Evolutionary conservation across 768 basidiomycete species (phyloP).

Genomic region (Termitomyces sp.): DNA sequence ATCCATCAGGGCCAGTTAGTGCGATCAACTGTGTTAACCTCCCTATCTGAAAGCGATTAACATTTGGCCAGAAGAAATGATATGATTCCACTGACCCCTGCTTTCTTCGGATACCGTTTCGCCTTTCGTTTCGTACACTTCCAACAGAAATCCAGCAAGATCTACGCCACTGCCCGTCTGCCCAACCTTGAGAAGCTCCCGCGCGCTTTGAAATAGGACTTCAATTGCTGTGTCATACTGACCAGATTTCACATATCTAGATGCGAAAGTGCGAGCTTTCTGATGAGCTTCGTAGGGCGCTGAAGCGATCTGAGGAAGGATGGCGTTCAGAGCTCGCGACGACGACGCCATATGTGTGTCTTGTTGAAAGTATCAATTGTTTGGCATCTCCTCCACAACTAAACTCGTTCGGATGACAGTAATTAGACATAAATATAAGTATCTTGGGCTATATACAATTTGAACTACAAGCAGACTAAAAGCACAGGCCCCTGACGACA

Average conservation of each 20-base stretch:
- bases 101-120: conserved; percentile 72
- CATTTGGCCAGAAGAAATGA: background rate
- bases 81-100: conserved; percentile 50
- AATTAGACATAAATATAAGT: background rate
- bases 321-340: conserved; percentile 66
- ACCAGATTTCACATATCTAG: conserved; percentile 74
- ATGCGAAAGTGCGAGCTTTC: conserved; percentile 92
- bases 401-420: background rate
- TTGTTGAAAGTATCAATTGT: conserved; percentile 3
- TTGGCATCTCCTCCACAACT: conserved; percentile 6
- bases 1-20: conserved; percentile 66
- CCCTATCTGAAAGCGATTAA: conserved; percentile 40
- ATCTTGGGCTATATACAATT: no score
- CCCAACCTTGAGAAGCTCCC: conserved; percentile 82
- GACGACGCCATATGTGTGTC: conserved; percentile 23
- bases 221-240: conserved; percentile 87
- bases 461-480: background rate
- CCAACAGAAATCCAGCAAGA: conserved; percentile 71
- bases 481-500: background rate
- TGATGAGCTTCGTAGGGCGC: conserved; percentile 94
- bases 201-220: conserved; percentile 85
- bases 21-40: conserved; percentile 90
- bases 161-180: conserved; percentile 91
- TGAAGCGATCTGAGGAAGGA: conserved; percentile 62
- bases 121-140: conserved; percentile 73